Base-by-base conservation (phyloP, 2,329 filamentous ascomycete genomes). In the Ophiosphaerella korrae region DNA sequence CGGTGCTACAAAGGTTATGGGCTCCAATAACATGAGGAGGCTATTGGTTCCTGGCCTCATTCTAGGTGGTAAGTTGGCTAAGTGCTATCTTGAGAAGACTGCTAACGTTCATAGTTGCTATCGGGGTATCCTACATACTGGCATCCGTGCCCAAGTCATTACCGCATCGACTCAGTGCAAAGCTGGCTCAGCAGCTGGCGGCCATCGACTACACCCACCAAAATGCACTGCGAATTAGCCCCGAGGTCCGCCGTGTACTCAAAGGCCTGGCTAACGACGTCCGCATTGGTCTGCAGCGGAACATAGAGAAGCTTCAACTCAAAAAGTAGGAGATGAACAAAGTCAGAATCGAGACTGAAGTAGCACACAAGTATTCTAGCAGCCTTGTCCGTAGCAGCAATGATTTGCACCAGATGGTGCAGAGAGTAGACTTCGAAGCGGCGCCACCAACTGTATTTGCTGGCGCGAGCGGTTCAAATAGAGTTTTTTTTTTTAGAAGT, bases 151-250 rank as follows among this genome's bases (percentile, higher is more conserved):
- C 94, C 14, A 84, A 88, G 46, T 94, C 93, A 0, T 85, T 99
- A 0, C 94, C 94, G 1, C 88, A 88, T 45, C 91, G 92, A 9
- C 84, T 99, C 6, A 88, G 88, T 36, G 82, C 82, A 67, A 97
- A 97, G 77, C 89, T 99, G 50, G 88, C 91, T 2, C 79, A 84
- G 26, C 90, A 92, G 65, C 86, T 99, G 32, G 78, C 84, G 7
- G 83, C 88, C 14, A 86, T 96, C 67, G 94, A 99, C 77, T 99
- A 97, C 70, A 90, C 94, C 1, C 94, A 99, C 74, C 77, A 84
- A 59, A 99, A 99, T 77, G 86, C 92, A 38, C 80, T 83, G 14
- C 89, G 94, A 45, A 95, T 99, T 66, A 88, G 90, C 18, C 82
- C 85, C 23, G 89, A 95, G 46, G 91, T 96, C 36, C 90, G 93